These are phyloP conservation scores for Pseudogymnoascus sp. DNA, from an alignment of 2,329 filamentous ascomycete genomes.

Conservation along the genomic window DNA sequence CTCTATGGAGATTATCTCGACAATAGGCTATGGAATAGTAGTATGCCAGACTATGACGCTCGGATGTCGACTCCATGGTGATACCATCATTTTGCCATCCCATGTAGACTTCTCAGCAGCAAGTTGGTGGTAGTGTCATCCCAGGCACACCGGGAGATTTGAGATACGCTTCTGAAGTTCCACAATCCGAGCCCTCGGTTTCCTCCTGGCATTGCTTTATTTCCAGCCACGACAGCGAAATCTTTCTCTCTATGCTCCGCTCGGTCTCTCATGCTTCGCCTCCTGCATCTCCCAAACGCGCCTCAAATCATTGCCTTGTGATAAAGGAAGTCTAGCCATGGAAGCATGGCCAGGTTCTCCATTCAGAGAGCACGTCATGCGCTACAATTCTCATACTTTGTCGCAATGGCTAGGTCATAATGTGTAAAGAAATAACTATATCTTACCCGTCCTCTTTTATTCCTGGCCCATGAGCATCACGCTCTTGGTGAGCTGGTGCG, in stretches of 20 bases:
- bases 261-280: background rate
- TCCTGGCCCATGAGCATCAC: constrained; percentile 47
- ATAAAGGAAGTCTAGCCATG: background rate
- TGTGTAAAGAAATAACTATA: constrained; percentile 19
- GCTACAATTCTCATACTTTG: background rate
- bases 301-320: constrained; percentile 3
- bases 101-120: background rate
- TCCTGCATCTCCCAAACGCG: background rate
- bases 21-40: constrained; percentile 51
- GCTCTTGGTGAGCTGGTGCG: constrained; percentile 25
- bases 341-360: background rate
- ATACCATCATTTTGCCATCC: constrained; percentile 3
- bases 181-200: background rate
- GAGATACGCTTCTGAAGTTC: background rate
- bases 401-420: constrained; percentile 8
- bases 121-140: background rate
- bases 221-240: background rate
- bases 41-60: constrained; percentile 29
- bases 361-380: background rate
- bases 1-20: constrained; percentile 64
- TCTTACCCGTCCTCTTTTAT: constrained; percentile 94
- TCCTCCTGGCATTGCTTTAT: background rate
- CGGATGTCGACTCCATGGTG: constrained; percentile 10
- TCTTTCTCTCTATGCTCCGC: background rate
- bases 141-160: background rate